Evolutionary conservation across 257 asterid genomes (phyloP), one percentile per base, ranked within the genome.

Genomic region (Ajuga chamaepitys): DNA sequence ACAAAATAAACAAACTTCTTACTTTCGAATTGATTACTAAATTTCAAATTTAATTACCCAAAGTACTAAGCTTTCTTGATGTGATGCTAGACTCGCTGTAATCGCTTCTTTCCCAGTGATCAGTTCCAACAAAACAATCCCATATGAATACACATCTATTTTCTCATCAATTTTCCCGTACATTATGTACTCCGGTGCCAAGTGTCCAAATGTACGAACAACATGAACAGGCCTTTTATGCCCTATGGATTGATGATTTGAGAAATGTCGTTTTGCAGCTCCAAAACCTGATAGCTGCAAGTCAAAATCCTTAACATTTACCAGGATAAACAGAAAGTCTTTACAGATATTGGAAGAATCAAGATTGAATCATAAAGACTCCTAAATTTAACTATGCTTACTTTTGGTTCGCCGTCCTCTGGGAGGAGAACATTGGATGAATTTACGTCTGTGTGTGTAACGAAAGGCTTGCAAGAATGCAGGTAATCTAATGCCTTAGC

Each of bases 141-240:
- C 97, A 56, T 76, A 90, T 11, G 96, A 86, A 64, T 86, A 90
- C 58, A 88, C 95, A 69, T 90, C 97, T 56, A 82, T 75, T 84
- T 88, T 90, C 80, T 86, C 96, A 66, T 90, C 95, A 68, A 91
- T 89, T 80, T 85, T 84, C 17, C 96, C 97, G 52, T 81, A 85
- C 96, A 81, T 82, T 76, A 84, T 64, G 74, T 88, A 90, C 75
- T 91, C 97, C 0, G 97, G 97, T 10, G 96, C 97, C 75, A 86
- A 71, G 83, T 86, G 84, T 68, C 95, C 94, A 44, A 75, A 80
- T 16, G 86, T 83, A 64, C 82, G 90, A 42, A 75, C 80, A 22
- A 75, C 84, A 53, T 80, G 79, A 62, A 70, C 68, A 7, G 82
- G 88, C 77, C 76, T 77, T 50, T 72, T 74, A 53, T 50, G 68